These are phyloP conservation scores for Pythium rishiriense DNA, from an alignment of 352 stramenopile species.

Conservation along the genomic window DNA sequence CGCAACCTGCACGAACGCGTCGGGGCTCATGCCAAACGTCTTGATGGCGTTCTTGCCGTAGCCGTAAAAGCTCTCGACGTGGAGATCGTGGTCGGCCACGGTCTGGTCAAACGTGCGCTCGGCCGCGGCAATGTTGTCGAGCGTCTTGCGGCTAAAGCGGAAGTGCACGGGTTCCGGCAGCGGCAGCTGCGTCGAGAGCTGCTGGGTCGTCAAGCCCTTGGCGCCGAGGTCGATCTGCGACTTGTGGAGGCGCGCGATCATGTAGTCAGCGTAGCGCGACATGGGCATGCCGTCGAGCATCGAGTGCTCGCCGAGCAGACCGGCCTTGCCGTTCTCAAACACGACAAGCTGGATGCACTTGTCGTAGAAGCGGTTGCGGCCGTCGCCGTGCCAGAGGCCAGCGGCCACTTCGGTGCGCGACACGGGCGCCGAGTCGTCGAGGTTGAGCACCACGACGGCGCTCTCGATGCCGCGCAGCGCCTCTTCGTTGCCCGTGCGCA, in stretches of 20 bases:
- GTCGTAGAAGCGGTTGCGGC: slow-evolving; percentile 96
- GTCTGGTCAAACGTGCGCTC: slow-evolving; percentile 68
- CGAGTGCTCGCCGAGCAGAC: slow-evolving; percentile 93
- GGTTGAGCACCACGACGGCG: slow-evolving; percentile 63
- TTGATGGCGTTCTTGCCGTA: slow-evolving; percentile 92
- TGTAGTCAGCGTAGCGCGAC: slow-evolving; percentile 63
- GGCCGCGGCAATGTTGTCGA: slow-evolving; percentile 48
- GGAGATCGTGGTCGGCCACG: slow-evolving; percentile 85
- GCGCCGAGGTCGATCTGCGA: slow-evolving; percentile 49
- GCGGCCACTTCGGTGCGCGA: slow-evolving; percentile 63
- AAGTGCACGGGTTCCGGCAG: slow-evolving; percentile 50
- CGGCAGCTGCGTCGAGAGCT: slow-evolving; percentile 31
- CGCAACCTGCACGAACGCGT: slow-evolving; percentile 95
- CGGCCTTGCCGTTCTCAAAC: slow-evolving; percentile 95
- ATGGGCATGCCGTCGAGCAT: slow-evolving; percentile 89
- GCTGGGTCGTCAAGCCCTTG: slow-evolving; percentile 39
- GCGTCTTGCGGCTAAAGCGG: slow-evolving; percentile 48
- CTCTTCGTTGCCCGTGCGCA: slow-evolving; percentile 63
- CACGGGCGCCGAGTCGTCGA: slow-evolving; percentile 65
- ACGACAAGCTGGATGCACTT: slow-evolving; percentile 97
- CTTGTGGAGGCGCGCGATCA: slow-evolving; percentile 56
- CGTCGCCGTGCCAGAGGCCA: slow-evolving; percentile 80
- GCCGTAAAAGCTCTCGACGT: slow-evolving; percentile 86
- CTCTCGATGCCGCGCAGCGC: slow-evolving; percentile 63
- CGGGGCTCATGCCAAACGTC: slow-evolving; percentile 87